A percentile compares a stretch with the other conserved stretches of the same genome.
These are phyloP conservation scores for Chlamydomonas incerta DNA, from an alignment of 139 green algal species.

Conservation along the genomic window DNA sequence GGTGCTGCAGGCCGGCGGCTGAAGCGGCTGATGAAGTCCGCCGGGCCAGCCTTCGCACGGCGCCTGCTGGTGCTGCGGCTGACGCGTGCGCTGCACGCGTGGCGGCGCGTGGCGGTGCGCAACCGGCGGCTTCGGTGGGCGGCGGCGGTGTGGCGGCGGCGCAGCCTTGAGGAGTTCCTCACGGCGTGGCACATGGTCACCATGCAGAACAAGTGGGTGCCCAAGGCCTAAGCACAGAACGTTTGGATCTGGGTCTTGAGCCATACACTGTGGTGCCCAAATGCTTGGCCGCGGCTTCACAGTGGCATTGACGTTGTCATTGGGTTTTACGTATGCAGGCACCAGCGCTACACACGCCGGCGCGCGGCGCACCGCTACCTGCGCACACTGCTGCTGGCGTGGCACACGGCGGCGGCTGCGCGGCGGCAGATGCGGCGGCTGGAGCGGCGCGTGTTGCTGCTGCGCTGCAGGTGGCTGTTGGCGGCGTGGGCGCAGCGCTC, in stretches of 20 bases:
- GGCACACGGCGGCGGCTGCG: background rate
- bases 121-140: conserved; percentile 38
- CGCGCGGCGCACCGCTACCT: background rate
- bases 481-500: background rate
- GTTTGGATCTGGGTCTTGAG: too few relatives aligned
- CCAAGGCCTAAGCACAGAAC: too few relatives aligned
- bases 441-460: background rate
- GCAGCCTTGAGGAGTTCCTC: conserved; percentile 7
- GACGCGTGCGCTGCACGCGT: conserved; percentile 33
- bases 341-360: conserved; percentile 7
- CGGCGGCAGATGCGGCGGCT: background rate
- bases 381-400: conserved; percentile 16
- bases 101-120: conserved; percentile 37
- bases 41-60: background rate
- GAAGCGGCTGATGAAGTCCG: conserved; percentile 20
- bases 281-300: too few relatives aligned
- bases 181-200: conserved; percentile 13
- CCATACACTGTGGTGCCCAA: too few relatives aligned
- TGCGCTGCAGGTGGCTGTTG: conserved; percentile 28
- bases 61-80: conserved; percentile 14
- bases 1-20: conserved; percentile 34
- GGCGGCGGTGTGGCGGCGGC: conserved; percentile 26
- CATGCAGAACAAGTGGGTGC: background rate
- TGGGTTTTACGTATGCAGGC: too few relatives aligned
- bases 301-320: too few relatives aligned